These are phyloP conservation scores for Onygenales sp. DNA, from an alignment of 2,329 filamentous ascomycete genomes.

Conservation along the genomic window DNA sequence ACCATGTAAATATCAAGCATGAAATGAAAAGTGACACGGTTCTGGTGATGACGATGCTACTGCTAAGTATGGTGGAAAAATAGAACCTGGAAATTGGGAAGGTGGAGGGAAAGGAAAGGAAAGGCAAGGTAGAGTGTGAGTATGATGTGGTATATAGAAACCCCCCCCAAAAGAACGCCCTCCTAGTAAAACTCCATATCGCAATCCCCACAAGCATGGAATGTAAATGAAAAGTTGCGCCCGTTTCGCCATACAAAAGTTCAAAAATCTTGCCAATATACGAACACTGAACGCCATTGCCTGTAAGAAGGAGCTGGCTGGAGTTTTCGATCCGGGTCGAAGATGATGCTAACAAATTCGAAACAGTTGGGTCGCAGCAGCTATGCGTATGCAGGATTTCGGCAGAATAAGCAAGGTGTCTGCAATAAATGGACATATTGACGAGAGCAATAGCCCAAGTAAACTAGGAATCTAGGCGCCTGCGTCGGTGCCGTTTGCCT, in stretches of 20 bases:
- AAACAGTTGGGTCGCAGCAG: too few relatives aligned
- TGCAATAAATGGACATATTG: not conserved
- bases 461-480: not conserved
- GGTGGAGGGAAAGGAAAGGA: not conserved
- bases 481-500: not conserved
- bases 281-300: too few relatives aligned
- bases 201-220: too few relatives aligned
- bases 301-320: too few relatives aligned
- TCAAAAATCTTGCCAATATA: too few relatives aligned
- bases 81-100: not conserved
- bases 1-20: not conserved
- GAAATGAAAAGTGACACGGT: not conserved
- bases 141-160: not conserved
- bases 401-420: too few relatives aligned
- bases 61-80: not conserved
- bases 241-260: too few relatives aligned
- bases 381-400: too few relatives aligned
- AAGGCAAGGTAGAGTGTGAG: not conserved
- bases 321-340: too few relatives aligned
- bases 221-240: too few relatives aligned
- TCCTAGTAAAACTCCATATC: not conserved
- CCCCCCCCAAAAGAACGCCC: not conserved
- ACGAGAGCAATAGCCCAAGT: not conserved
- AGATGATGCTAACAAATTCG: too few relatives aligned
- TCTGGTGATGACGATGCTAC: not conserved